Base-by-base conservation (phyloP, 139 green algal species). In the Picochlorum sp. region DNA sequence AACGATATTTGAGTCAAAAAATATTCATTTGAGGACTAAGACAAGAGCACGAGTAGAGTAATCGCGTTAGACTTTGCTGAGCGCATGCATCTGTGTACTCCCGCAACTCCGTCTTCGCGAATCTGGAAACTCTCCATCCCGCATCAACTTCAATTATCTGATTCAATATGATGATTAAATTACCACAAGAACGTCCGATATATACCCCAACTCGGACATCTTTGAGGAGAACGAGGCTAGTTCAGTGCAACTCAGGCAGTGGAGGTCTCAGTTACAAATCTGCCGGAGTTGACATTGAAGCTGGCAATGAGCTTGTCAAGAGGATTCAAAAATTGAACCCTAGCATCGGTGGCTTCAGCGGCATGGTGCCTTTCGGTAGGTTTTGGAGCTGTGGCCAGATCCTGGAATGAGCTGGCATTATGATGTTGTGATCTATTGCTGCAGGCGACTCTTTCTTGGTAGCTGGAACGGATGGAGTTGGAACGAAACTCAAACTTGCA, bases 401-500 rank as follows among this genome's bases (percentile, higher is more conserved):
- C 34, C 8, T 41, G 34, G 9, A 41, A 58, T 11, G 50, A 10
- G 50, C 50, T 31, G 50, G 50, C 9, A 51, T 11, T 58, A 14
- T 41, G 34, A 11, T 6, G 56, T 8, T 20, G 56, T 47, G 6
- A 16, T 58, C 38, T 34, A 41, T 4, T 21, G 26, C 61, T 75
- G 16, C 77, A 90, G 84, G 84, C 20, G 93, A 98, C 68, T 88
- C 76, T 1, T 98, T 88, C 68, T 72, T 98, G 4, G 93, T 98
- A 30, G 85, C 91, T 15, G 92, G 92, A 65, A 98, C 92, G 6
- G 92, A 98, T 66, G 92, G 92, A 31, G 92, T 98, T 4, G 92
- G 92, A 59, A 98, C 92, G 47, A 98, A 98, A 77, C 87, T 98
- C 0, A 98, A 97, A 79, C 80, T 98, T 13, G 92, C 92, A 0